Conservation (phyloP, 2,329 filamentous ascomycete genomes). For the Ophiostoma piceae region DNA sequence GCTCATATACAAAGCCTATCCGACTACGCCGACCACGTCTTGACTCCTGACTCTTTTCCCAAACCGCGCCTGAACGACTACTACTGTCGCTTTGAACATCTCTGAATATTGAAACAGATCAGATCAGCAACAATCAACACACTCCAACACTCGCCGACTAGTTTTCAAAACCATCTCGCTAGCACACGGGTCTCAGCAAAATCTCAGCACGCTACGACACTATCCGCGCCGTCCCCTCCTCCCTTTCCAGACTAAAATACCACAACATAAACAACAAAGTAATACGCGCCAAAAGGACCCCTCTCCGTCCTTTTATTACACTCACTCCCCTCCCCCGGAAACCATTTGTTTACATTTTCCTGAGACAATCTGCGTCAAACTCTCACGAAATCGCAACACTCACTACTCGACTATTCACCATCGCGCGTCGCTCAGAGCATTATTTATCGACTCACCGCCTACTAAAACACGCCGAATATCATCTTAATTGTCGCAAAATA, state of each 20-base stretch:
- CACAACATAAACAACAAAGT: conserved; percentile 10
- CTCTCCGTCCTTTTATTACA: conserved; percentile 2
- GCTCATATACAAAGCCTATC: neutral
- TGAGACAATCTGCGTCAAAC: conserved; percentile 11
- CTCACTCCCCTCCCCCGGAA: neutral
- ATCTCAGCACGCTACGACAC: conserved; percentile 7
- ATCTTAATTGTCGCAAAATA: conserved; percentile 18
- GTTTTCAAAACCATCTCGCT: conserved; percentile 4
- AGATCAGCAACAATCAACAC: neutral
- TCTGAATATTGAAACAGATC: neutral
- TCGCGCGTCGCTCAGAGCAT: neutral
- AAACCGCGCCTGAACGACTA: neutral
- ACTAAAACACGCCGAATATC: neutral
- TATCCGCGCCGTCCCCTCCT: conserved; percentile 14
- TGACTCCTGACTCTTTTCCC: neutral
- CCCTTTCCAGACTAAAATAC: conserved; percentile 14
- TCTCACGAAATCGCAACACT: neutral
- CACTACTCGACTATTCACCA: neutral
- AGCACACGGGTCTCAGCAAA: conserved; percentile 5
- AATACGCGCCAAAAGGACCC: conserved; percentile 1
- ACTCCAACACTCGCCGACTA: neutral
- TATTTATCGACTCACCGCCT: neutral
- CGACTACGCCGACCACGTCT: conserved; percentile 5
- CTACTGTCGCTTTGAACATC: neutral
- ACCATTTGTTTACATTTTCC: conserved; percentile 16